phyloP scores from a whole-genome alignment of 2,329 filamentous ascomycete genomes.

The Cladosporium sp. region DNA sequence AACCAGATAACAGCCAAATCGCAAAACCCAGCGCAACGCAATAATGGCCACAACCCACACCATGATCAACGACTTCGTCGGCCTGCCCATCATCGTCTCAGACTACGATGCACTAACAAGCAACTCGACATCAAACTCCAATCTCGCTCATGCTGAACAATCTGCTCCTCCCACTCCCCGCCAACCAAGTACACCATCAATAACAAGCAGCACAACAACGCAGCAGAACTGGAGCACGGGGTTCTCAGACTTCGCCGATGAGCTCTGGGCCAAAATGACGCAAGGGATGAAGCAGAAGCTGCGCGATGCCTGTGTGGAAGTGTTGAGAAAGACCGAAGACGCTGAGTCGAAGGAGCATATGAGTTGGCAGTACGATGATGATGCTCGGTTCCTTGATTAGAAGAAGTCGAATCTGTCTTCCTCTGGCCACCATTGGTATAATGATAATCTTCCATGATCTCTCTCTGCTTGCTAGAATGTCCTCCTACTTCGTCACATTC shows the following conservation, averaged over 20 bases:
- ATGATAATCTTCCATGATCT: no score
- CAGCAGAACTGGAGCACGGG: slow-evolving; percentile 12
- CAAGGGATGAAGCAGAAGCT: slow-evolving; percentile 23
- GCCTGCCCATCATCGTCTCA: slow-evolving; percentile 24
- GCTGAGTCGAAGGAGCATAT: slow-evolving; percentile 15
- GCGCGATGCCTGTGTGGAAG: slow-evolving; percentile 25
- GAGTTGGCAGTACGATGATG: slow-evolving; percentile 24
- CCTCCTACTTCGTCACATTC: slow-evolving; percentile 29
- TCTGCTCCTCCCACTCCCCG: background rate
- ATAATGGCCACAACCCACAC: slow-evolving; percentile 4
- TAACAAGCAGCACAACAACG: background rate
- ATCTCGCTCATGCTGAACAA: background rate
- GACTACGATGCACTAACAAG: slow-evolving; percentile 19
- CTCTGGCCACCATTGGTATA: no score
- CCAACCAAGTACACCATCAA: background rate
- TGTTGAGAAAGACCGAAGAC: slow-evolving; percentile 26
- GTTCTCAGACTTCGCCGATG: slow-evolving; percentile 19
- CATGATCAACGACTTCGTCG: slow-evolving; percentile 20
- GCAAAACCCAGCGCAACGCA: no score
- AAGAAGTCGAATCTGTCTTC: no score
- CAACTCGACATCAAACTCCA: background rate
- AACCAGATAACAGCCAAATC: no score
- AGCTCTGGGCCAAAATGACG: slow-evolving; percentile 20
- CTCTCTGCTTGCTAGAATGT: no score
- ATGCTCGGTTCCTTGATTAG: slow-evolving; percentile 29